These are phyloP conservation scores for Carallia brachiata DNA, from an alignment of 345 rosid genomes.

Conservation along the genomic window DNA sequence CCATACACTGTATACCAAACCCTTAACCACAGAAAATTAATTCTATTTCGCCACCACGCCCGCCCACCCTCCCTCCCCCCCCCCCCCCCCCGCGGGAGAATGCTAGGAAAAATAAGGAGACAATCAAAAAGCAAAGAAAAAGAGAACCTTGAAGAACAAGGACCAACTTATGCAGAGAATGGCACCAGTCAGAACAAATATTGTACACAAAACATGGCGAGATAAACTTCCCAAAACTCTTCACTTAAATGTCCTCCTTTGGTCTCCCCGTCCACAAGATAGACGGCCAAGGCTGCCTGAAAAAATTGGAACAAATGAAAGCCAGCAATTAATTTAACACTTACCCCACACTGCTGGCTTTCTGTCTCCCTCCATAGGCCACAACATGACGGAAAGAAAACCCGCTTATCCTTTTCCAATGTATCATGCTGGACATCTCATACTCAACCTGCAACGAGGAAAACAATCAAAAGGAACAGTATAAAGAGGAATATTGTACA, in stretches of 20 bases:
- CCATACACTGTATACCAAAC: no score
- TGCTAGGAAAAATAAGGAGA: not conserved
- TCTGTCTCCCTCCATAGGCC: constrained; percentile 11
- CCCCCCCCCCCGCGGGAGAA: not conserved
- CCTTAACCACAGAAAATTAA: not conserved
- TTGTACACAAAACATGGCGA: constrained; percentile 3
- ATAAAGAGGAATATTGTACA: constrained; percentile 24
- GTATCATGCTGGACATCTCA: constrained; percentile 32
- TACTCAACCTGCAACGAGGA: constrained; percentile 39
- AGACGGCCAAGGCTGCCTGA: constrained; percentile 35
- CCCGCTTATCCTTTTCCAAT: not conserved
- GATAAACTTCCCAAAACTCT: constrained; percentile 1
- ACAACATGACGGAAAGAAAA: not conserved
- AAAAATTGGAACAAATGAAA: constrained; percentile 41
- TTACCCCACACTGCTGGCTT: constrained; percentile 65
- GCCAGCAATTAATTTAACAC: constrained; percentile 53
- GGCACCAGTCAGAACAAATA: not conserved
- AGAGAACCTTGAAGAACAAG: not conserved
- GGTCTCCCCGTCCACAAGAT: constrained; percentile 1
- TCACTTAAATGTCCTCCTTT: not conserved
- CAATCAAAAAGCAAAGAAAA: not conserved
- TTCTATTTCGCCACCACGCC: not conserved
- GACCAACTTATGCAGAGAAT: not conserved
- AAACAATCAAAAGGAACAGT: constrained; percentile 23
- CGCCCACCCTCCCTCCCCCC: not conserved